Percentiles rank a stretch among this genome's conserved stretches.
These are phyloP conservation scores for Wickerhamomyces mucosus DNA, from an alignment of 805 yeast species.

Conservation along the genomic window DNA sequence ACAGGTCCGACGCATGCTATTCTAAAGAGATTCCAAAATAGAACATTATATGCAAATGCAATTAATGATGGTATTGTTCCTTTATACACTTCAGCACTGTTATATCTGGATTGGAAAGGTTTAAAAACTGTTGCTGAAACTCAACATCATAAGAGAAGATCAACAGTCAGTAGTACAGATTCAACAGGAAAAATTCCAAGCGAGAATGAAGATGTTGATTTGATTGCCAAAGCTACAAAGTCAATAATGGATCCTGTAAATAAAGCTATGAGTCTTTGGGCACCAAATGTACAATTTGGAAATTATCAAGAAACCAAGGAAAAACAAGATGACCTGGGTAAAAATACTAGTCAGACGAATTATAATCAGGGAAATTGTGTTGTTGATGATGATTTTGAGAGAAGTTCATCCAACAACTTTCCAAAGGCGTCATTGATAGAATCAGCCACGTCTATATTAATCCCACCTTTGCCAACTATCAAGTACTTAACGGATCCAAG, in stretches of 20 bases:
- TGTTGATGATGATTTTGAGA: conserved; percentile 1
- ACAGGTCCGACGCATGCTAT: conserved; percentile 58
- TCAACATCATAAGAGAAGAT: conserved; percentile 2
- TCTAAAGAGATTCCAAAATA: conserved; percentile 43
- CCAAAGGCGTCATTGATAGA: conserved; percentile 65
- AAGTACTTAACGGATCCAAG: conserved; percentile 56
- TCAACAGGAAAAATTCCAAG: conserved; percentile 11
- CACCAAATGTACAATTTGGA: conserved; percentile 22
- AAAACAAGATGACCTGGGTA: conserved; percentile 3
- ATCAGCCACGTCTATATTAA: conserved; percentile 54
- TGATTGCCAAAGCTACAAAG: conserved; percentile 15
- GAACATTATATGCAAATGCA: conserved; percentile 71
- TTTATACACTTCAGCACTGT: conserved; percentile 57
- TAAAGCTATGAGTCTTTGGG: conserved; percentile 34
- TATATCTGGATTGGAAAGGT: conserved; percentile 47
- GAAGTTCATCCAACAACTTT: conserved; percentile 27
- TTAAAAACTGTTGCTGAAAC: conserved; percentile 9
- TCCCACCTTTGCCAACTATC: conserved; percentile 63
- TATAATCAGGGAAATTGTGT: too few species aligned
- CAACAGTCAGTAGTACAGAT: not conserved
- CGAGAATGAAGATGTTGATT: conserved; percentile 8
- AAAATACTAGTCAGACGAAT: conserved; percentile 7
- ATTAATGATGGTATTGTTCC: conserved; percentile 80
- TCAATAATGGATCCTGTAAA: conserved; percentile 32
- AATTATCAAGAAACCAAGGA: conserved; percentile 5